Evolutionary conservation across 2,329 filamentous ascomycete genomes (phyloP).

Genomic region (Ceratocystis destructans): DNA sequence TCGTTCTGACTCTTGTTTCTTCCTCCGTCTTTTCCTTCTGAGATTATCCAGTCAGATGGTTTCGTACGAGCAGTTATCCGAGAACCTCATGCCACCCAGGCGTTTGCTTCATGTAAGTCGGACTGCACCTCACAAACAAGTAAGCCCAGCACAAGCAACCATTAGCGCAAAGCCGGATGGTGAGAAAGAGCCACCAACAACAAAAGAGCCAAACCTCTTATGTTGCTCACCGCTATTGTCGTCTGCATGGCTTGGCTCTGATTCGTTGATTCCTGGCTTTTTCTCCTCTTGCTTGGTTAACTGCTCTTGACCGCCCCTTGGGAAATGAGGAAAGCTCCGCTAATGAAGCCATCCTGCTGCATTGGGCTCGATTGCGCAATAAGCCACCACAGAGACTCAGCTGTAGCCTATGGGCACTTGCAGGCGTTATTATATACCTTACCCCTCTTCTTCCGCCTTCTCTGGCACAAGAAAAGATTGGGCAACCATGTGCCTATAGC

Average conservation of each 20-base stretch:
- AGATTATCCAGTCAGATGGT: neutral
- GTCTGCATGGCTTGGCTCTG: neutral
- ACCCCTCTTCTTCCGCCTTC: neutral
- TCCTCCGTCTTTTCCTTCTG: neutral
- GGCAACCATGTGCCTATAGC: neutral
- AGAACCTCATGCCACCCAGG: neutral
- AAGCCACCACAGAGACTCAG: neutral
- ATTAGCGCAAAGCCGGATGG: neutral
- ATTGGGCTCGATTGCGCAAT: neutral
- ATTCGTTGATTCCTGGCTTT: neutral
- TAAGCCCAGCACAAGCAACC: neutral
- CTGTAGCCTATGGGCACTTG: neutral
- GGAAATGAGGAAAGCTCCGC: neutral
- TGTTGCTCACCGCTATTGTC: neutral
- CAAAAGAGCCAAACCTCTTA: neutral
- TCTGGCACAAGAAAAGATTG: neutral
- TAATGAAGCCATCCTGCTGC: neutral
- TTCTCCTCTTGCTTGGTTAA: neutral
- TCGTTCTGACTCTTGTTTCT: neutral
- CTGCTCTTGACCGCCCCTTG: conserved; percentile 2
- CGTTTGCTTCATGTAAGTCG: neutral
- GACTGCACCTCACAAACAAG: conserved; percentile 1
- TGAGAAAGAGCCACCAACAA: neutral
- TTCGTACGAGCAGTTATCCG: neutral
- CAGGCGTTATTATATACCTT: neutral